Conservation (phyloP, 176 grass and related monocot species). For the Oropetium thomaeum region DNA sequence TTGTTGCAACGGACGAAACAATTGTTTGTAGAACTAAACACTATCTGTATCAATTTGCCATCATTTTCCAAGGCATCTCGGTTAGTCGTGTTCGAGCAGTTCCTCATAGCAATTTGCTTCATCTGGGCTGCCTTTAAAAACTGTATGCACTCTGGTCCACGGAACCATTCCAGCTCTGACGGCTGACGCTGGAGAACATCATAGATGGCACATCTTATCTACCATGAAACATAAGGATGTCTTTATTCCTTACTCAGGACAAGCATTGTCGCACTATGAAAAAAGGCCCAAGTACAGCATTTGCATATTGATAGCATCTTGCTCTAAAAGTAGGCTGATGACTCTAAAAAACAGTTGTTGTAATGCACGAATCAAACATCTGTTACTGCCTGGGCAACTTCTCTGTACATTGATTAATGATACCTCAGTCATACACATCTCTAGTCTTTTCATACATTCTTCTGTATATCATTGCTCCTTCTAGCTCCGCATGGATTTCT, state of each 20-base stretch:
- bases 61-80: neutral
- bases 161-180: neutral
- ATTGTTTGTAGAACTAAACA: neutral
- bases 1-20: neutral
- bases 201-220: too few species aligned
- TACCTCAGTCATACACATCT: conserved; percentile 14
- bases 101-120: neutral
- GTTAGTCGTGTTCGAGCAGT: neutral
- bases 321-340: neutral
- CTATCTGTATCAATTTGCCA: too few species aligned
- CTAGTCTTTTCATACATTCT: conserved; percentile 76
- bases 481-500: conserved; percentile 85
- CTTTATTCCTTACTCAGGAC: neutral
- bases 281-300: neutral
- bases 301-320: neutral
- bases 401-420: neutral
- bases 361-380: neutral
- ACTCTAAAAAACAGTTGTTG: neutral
- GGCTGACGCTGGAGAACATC: neutral
- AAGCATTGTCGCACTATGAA: neutral
- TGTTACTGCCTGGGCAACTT: conserved; percentile 14
- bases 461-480: conserved; percentile 85
- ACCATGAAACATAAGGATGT: neutral
- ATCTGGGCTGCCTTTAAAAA: neutral
- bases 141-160: neutral